phyloP scores from a whole-genome alignment of 345 rosid species.

The Populus davidiana region DNA sequence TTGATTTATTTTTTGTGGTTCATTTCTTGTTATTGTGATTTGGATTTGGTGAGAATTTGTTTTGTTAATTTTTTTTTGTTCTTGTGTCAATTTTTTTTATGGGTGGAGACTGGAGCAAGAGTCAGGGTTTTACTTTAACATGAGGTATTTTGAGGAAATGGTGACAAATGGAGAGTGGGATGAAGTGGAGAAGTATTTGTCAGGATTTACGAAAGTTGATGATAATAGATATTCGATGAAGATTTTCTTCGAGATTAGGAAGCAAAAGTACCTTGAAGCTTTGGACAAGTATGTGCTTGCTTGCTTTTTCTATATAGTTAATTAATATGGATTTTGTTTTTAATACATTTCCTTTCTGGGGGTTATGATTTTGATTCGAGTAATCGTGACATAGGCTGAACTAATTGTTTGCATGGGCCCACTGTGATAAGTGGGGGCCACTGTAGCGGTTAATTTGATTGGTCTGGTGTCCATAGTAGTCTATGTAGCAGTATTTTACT shows the following conservation, averaged over 20 bases:
- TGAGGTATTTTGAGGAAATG: constrained; percentile 81
- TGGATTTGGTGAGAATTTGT: constrained; percentile 8
- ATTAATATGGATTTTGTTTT: background rate
- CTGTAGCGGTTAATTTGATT: background rate
- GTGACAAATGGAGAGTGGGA: constrained; percentile 93
- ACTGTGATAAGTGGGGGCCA: background rate
- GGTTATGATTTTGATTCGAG: background rate
- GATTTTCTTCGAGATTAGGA: constrained; percentile 84
- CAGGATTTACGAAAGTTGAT: constrained; percentile 76
- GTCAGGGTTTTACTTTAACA: constrained; percentile 79
- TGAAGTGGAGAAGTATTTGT: constrained; percentile 74
- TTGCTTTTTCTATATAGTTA: background rate
- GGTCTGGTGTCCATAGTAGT: background rate
- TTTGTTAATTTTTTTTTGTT: background rate
- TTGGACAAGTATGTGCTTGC: constrained; percentile 60
- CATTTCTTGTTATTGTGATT: background rate
- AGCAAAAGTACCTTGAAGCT: constrained; percentile 91
- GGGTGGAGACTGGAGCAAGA: constrained; percentile 74
- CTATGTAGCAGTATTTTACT: background rate
- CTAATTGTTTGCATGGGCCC: background rate
- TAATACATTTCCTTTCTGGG: background rate
- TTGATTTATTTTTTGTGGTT: background rate
- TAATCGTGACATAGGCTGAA: background rate
- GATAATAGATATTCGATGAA: constrained; percentile 91
- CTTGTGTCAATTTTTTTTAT: background rate